phyloP scores from a whole-genome alignment of 495 filamentous ascomycete species.

The Aspergillus panamensis region DNA sequence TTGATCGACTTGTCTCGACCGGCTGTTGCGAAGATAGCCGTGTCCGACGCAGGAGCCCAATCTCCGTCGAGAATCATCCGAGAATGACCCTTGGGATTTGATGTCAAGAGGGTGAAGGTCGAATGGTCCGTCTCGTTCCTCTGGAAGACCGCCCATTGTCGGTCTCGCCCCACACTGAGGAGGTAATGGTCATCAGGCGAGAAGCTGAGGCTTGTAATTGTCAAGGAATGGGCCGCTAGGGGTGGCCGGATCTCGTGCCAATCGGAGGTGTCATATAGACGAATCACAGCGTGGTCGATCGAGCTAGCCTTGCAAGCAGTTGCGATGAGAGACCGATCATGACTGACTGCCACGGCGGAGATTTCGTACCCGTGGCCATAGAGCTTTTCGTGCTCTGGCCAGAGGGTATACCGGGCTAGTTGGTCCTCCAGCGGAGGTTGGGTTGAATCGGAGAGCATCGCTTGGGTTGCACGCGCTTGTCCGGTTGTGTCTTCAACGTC shows the following conservation, averaged over 20 bases:
- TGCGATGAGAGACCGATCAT: conserved; percentile 71
- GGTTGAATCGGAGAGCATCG: conserved; percentile 39
- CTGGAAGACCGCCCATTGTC: conserved; percentile 82
- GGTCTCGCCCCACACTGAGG: conserved; percentile 85
- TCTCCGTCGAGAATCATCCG: conserved; percentile 84
- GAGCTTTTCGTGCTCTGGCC: conserved; percentile 94
- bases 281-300: conserved; percentile 89
- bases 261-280: conserved; percentile 76
- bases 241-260: conserved; percentile 89
- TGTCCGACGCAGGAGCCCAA: conserved; percentile 61
- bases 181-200: conserved; percentile 68
- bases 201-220: conserved; percentile 76
- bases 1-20: conserved; percentile 83
- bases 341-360: conserved; percentile 77
- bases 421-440: conserved; percentile 87
- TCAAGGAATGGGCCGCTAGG: conserved; percentile 75
- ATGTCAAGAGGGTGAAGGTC: conserved; percentile 52
- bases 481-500: conserved; percentile 27
- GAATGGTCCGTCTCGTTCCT: conserved; percentile 37
- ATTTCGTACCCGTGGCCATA: conserved; percentile 99
- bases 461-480: conserved; percentile 23
- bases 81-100: conserved; percentile 79
- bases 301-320: conserved; percentile 94
- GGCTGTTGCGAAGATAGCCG: conserved; percentile 71
- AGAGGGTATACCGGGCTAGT: conserved; percentile 84